Conservation (phyloP, 2,329 filamentous ascomycete genomes). For the Pseudogymnoascus pannorum region DNA sequence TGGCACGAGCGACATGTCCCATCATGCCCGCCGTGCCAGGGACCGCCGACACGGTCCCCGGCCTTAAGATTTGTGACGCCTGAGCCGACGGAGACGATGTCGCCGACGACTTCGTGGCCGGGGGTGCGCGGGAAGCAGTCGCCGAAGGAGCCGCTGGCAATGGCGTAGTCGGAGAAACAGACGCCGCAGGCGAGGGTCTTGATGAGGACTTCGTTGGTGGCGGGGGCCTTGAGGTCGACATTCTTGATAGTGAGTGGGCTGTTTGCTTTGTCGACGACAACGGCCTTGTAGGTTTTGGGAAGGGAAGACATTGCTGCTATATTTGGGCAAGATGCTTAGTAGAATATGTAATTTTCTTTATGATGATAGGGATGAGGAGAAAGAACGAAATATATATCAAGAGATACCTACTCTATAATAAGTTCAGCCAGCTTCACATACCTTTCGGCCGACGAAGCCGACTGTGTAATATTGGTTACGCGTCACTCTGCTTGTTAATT, state of each 20-base stretch:
- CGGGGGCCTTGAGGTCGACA: slow-evolving; percentile 48
- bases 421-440: background rate
- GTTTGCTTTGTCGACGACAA: slow-evolving; percentile 47
- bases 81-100: slow-evolving; percentile 53
- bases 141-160: slow-evolving; percentile 44
- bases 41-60: slow-evolving; percentile 60
- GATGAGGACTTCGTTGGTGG: slow-evolving; percentile 54
- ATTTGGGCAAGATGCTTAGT: background rate
- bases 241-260: slow-evolving; percentile 52
- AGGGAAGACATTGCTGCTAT: slow-evolving; percentile 31
- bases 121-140: slow-evolving; percentile 53
- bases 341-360: background rate
- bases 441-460: background rate
- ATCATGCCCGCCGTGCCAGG: slow-evolving; percentile 64
- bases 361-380: background rate
- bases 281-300: slow-evolving; percentile 61
- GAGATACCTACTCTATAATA: background rate
- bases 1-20: slow-evolving; percentile 54
- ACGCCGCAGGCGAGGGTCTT: slow-evolving; percentile 68
- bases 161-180: slow-evolving; percentile 54
- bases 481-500: background rate
- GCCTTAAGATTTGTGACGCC: slow-evolving; percentile 50
- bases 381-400: background rate
- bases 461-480: background rate
- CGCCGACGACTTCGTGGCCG: slow-evolving; percentile 67